Evolutionary conservation across 768 basidiomycete species (phyloP), one percentile per base, ranked within the genome.

Genomic region (Lentinula edodes): DNA sequence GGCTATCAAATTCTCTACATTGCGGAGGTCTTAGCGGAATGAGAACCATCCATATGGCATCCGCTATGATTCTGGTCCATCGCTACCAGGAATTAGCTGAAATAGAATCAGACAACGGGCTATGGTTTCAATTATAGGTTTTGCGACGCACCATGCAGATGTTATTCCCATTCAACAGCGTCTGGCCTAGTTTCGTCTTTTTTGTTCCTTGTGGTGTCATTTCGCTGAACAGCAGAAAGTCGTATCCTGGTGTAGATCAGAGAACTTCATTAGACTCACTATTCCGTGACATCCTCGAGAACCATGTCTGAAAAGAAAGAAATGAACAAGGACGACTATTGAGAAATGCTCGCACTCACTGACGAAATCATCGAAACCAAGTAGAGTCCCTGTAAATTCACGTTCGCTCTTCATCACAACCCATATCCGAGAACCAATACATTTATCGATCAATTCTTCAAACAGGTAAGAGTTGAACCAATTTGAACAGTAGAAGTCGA

Each of bases 291-390:
- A 67, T 99, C 95, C 71, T 98, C 93, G 58, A 99, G 75, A 6
- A 95, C 93, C 89, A 95, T 93, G 71, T 94, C 92, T 94, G 58
- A 50, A 41, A 8, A 42, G 20, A 42, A 16, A 20, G 15, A 28
- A 6, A 38, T 28, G 12, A 50, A 45, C 48, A 38, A 38, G 28
- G 48, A 60, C 62, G 34, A 41, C 32, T 39, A 43, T 28, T 35
- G 3, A 51, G 48, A 46, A 8, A 58, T 10, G 55, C 35, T 23
- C 20, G 23, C 43, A 95, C 96, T 83, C 73, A 98, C 96, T 99
- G 74, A 99, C 96, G 74, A 96, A 99, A 75, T 99, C 96, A 72
- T 99, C 96, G 68, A 99, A 99, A 2, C 96, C 96, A 38, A 96
- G 81, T 45, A 99, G 80, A 2, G 88, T 97, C 10, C 96, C 96